Percentiles rank a stretch among this genome's conserved stretches.
These are phyloP conservation scores for Penicillium arizonense DNA, from an alignment of 495 filamentous ascomycete species.

Conservation along the genomic window DNA sequence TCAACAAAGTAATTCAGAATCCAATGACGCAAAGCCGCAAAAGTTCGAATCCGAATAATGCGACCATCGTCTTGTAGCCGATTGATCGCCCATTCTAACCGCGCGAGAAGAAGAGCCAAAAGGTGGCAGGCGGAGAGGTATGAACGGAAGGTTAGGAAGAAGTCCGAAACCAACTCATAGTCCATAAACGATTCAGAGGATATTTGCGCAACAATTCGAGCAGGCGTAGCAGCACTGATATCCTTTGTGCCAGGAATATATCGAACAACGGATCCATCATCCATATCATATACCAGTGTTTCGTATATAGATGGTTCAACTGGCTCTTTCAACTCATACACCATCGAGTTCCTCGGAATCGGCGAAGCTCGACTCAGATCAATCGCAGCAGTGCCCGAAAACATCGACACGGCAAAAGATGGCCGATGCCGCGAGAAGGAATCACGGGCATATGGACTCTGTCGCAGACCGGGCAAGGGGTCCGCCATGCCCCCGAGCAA, in stretches of 20 bases:
- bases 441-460: slow-evolving; percentile 23
- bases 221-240: slow-evolving; percentile 86
- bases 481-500: slow-evolving; percentile 29
- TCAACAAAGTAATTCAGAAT: slow-evolving; percentile 97
- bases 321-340: slow-evolving; percentile 45
- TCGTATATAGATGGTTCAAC: slow-evolving; percentile 72
- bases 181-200: slow-evolving; percentile 95
- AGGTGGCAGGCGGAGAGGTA: slow-evolving; percentile 78
- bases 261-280: slow-evolving; percentile 81
- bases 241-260: slow-evolving; percentile 69
- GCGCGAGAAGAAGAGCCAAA: slow-evolving; percentile 76
- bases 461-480: slow-evolving; percentile 17
- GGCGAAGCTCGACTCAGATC: slow-evolving; percentile 33
- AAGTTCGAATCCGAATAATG: slow-evolving; percentile 90
- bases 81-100: slow-evolving; percentile 83
- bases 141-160: slow-evolving; percentile 91
- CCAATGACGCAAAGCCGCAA: slow-evolving; percentile 96
- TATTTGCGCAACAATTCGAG: slow-evolving; percentile 93
- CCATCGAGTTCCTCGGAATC: slow-evolving; percentile 34
- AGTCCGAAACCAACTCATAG: slow-evolving; percentile 96
- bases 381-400: slow-evolving; percentile 48
- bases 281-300: slow-evolving; percentile 64
- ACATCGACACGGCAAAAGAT: slow-evolving; percentile 42
- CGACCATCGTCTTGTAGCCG: slow-evolving; percentile 80
- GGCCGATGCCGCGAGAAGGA: slow-evolving; percentile 25